These are phyloP conservation scores for Entomortierella parvispora DNA, from an alignment of 192 early-diverging fungal species.

Conservation along the genomic window DNA sequence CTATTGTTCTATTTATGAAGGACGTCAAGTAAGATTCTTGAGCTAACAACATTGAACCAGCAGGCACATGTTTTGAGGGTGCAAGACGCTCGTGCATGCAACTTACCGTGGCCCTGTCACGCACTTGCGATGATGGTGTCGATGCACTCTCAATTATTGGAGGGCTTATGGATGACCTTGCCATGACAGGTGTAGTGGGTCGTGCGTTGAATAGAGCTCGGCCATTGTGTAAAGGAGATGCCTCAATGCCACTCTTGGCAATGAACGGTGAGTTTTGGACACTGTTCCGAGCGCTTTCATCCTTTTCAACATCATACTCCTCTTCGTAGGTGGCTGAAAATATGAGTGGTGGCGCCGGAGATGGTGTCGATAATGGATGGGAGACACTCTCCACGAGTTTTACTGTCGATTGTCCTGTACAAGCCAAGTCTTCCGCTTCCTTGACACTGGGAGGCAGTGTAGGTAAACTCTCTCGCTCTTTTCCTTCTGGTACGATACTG, in stretches of 20 bases:
- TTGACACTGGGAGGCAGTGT: too few relatives aligned
- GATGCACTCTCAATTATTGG: too few relatives aligned
- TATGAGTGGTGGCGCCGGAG: slow-evolving; percentile 3
- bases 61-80: too few relatives aligned
- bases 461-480: too few relatives aligned
- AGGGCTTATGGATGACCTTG: too few relatives aligned
- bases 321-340: slow-evolving; percentile 32
- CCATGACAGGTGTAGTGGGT: background rate
- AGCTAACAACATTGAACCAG: too few relatives aligned
- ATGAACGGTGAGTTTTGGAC: slow-evolving; percentile 10
- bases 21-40: too few relatives aligned
- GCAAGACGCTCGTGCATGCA: too few relatives aligned
- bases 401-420: background rate
- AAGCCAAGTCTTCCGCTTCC: too few relatives aligned
- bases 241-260: background rate
- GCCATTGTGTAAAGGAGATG: background rate
- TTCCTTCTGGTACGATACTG: too few relatives aligned
- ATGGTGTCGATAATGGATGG: background rate
- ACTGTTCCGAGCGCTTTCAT: slow-evolving; percentile 20
- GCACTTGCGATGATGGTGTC: too few relatives aligned
- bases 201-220: background rate
- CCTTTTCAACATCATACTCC: slow-evolving; percentile 35
- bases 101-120: too few relatives aligned
- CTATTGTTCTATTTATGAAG: background rate
- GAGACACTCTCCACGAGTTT: background rate